These are phyloP conservation scores for Cyclotella kingstonii DNA, from an alignment of 108 stramenopile genomes.

Conservation along the genomic window DNA sequence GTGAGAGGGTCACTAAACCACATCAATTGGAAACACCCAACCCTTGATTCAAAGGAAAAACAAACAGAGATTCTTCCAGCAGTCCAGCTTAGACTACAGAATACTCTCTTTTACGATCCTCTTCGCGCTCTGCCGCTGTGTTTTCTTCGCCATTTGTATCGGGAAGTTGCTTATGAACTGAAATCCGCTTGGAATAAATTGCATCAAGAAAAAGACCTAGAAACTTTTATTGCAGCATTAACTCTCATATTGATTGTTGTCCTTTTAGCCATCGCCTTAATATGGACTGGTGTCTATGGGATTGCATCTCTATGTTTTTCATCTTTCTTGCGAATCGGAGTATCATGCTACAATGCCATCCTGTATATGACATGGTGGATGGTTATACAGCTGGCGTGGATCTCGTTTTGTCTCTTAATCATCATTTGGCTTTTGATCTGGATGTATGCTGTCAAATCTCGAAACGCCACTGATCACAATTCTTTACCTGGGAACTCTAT, in stretches of 20 bases:
- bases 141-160: conserved; percentile 24
- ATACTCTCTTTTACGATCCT: conserved; percentile 25
- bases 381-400: too few species aligned
- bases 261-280: background rate
- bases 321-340: background rate
- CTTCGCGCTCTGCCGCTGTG: conserved; percentile 16
- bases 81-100: conserved; percentile 17
- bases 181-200: conserved; percentile 3
- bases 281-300: background rate
- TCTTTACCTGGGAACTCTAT: background rate
- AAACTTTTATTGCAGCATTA: conserved; percentile 6
- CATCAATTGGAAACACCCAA: background rate
- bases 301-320: background rate
- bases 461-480: background rate
- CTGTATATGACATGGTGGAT: background rate
- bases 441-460: background rate
- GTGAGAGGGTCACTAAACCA: background rate
- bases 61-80: background rate
- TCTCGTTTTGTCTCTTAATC: too few species aligned
- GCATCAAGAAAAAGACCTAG: background rate
- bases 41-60: background rate
- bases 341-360: background rate
- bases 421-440: too few species aligned
- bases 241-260: conserved; percentile 8
- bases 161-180: conserved; percentile 9